Evolutionary conservation across 257 asterid genomes (phyloP).

Genomic region (Lantana camara): DNA sequence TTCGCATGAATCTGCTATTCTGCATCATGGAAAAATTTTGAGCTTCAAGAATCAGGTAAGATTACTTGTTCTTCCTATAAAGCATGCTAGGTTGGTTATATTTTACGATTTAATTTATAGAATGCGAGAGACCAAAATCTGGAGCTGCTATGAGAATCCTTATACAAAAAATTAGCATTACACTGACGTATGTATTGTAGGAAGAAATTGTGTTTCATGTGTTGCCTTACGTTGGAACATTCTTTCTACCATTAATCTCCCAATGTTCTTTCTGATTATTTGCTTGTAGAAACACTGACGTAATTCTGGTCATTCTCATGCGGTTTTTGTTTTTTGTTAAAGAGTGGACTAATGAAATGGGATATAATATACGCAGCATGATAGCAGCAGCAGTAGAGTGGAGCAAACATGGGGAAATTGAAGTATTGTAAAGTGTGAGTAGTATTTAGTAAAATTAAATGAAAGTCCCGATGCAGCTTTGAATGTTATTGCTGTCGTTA

Average conservation of each 20-base stretch:
- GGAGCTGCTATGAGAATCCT: no score
- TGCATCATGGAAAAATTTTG: conserved; percentile 1
- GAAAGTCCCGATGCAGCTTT: background rate
- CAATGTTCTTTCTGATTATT: no score
- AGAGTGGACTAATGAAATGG: background rate
- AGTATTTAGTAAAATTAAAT: no score
- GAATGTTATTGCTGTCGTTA: background rate
- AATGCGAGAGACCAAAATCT: conserved; percentile 9
- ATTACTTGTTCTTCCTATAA: conserved; percentile 13
- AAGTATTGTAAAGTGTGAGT: background rate
- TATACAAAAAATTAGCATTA: background rate
- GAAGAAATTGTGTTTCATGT: background rate
- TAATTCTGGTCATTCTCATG: background rate
- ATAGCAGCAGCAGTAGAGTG: background rate
- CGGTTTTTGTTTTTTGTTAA: background rate
- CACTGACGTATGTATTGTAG: background rate
- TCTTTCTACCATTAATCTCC: no score
- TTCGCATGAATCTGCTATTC: background rate
- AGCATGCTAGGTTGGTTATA: conserved; percentile 4
- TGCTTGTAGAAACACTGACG: no score
- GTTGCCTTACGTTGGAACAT: background rate
- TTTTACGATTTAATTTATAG: background rate
- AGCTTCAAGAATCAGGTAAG: conserved; percentile 16
- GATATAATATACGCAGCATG: background rate
- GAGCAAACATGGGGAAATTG: background rate